phyloP scores from a whole-genome alignment of 495 filamentous ascomycete genomes.

The Parathielavia hyrcaniae region DNA sequence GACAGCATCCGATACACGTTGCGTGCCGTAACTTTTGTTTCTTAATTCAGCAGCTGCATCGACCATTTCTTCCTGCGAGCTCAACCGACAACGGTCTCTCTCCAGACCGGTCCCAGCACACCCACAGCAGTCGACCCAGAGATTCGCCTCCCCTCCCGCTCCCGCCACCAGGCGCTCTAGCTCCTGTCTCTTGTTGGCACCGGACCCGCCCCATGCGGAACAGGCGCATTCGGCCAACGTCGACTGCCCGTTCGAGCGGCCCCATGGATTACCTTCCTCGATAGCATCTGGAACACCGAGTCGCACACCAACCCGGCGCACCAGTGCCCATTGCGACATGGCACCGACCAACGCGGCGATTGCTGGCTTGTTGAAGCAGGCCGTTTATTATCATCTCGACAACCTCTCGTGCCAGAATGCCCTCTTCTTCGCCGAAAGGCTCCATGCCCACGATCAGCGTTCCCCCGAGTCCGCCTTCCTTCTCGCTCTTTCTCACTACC shows the following conservation, averaged over 20 bases:
- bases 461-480: conserved; percentile 76
- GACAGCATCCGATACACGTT: conserved; percentile 19
- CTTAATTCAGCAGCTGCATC: conserved; percentile 34
- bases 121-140: neutral
- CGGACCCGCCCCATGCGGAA: conserved; percentile 6
- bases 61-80: conserved; percentile 25
- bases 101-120: neutral
- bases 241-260: conserved; percentile 11
- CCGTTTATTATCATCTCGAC: conserved; percentile 90
- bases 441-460: conserved; percentile 74
- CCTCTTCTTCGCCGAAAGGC: conserved; percentile 81
- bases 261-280: conserved; percentile 29
- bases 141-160: neutral
- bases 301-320: conserved; percentile 21
- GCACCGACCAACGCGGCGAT: conserved; percentile 61
- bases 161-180: neutral
- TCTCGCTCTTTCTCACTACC: conserved; percentile 74
- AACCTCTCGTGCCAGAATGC: conserved; percentile 82
- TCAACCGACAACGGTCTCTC: conserved; percentile 14
- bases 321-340: conserved; percentile 46
- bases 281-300: conserved; percentile 24
- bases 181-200: neutral
- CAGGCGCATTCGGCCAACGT: neutral
- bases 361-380: conserved; percentile 68
- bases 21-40: conserved; percentile 15